Evolutionary conservation across 1,284 basidiomycete genomes (phyloP).

Genomic region (Boletus austroedulis): DNA sequence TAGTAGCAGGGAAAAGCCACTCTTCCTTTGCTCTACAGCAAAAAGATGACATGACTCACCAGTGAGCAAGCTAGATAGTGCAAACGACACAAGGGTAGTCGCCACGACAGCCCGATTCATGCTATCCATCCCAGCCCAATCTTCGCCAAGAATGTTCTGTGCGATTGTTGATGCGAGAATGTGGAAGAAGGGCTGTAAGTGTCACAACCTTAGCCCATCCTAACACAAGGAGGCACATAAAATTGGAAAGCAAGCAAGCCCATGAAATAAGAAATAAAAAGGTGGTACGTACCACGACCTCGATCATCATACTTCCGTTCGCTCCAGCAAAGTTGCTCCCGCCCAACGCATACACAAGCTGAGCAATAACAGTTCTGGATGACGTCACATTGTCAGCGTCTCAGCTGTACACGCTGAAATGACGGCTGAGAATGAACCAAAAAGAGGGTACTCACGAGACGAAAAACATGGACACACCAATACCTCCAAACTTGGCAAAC

Average conservation of each 20-base stretch:
- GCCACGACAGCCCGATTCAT: constrained; percentile 75
- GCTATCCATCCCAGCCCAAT: constrained; percentile 51
- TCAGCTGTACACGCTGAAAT: too few species aligned
- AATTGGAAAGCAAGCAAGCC: not conserved
- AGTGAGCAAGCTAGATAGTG: constrained; percentile 87
- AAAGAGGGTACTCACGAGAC: constrained; percentile 54
- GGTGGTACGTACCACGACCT: constrained; percentile 73
- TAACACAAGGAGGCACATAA: not conserved
- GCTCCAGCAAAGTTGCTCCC: constrained; percentile 87
- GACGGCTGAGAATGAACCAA: too few species aligned
- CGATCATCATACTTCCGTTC: constrained; percentile 99
- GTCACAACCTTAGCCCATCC: not conserved
- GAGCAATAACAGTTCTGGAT: constrained; percentile 58
- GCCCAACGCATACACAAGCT: constrained; percentile 83
- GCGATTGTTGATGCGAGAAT: constrained; percentile 83
- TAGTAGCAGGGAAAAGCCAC: too few species aligned
- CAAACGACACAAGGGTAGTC: constrained; percentile 89
- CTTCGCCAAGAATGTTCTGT: constrained; percentile 46
- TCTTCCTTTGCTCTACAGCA: not conserved
- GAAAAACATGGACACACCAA: constrained; percentile 96
- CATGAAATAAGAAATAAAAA: not conserved
- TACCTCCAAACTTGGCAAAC: constrained; percentile 80
- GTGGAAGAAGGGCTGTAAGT: constrained; percentile 87
- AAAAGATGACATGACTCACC: constrained; percentile 44
- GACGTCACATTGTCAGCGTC: not conserved